Percentiles rank a stretch among this genome's conserved stretches.
Conservation (phyloP, 2,329 filamentous ascomycete genomes). For the Apiospora kogelbergensis region DNA sequence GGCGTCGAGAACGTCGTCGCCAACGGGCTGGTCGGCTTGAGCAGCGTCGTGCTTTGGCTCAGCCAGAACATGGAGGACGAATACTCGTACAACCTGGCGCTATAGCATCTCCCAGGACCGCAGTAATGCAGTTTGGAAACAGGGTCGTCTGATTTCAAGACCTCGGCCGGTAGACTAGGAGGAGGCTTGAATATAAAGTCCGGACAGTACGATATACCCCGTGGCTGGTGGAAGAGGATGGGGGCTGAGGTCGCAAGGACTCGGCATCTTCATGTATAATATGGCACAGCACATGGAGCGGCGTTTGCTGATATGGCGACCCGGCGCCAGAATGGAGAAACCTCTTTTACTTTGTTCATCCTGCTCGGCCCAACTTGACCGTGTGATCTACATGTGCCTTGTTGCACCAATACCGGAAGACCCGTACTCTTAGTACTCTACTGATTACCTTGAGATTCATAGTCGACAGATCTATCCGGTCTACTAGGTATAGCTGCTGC, state of each 20-base stretch:
- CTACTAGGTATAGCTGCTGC: background rate
- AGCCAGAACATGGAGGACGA: constrained; percentile 74
- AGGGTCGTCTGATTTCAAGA: background rate
- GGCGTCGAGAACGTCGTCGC: constrained; percentile 66
- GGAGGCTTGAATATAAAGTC: background rate
- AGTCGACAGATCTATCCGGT: background rate
- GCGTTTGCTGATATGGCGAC: background rate
- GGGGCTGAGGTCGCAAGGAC: background rate
- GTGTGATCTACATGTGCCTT: background rate
- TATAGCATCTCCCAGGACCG: constrained; percentile 34
- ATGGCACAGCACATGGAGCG: constrained; percentile 3
- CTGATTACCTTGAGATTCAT: background rate
- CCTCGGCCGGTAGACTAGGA: background rate
- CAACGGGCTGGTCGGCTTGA: constrained; percentile 62
- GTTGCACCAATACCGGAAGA: background rate
- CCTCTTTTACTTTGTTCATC: background rate
- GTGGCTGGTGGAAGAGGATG: background rate
- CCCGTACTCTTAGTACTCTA: background rate
- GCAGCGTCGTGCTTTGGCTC: constrained; percentile 65
- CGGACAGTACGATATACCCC: background rate
- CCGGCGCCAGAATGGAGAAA: background rate
- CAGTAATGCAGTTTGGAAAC: background rate
- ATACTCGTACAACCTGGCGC: constrained; percentile 66
- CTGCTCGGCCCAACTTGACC: background rate
- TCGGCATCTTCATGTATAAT: constrained; percentile 4